A percentile compares a stretch with the other conserved stretches of the same genome.
Conservation (phyloP, 2,329 filamentous ascomycete species). For the Diaporthe amygdali region DNA sequence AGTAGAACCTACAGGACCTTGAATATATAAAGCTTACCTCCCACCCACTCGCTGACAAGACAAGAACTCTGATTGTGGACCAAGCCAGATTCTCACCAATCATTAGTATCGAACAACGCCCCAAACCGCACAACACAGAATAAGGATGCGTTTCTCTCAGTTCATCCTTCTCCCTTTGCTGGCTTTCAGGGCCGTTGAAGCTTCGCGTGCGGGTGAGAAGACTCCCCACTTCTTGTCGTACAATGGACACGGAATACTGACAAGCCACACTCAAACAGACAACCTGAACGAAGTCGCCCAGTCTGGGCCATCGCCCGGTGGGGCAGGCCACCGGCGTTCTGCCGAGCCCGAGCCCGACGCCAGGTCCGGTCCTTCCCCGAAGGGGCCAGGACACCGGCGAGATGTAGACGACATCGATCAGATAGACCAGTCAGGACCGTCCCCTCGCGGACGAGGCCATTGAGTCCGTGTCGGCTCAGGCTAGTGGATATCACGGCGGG, state of each 20-base stretch:
- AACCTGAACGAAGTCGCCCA: not conserved
- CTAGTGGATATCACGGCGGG: not conserved
- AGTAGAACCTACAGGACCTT: not conserved
- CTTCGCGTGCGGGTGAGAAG: not conserved
- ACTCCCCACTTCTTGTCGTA: not conserved
- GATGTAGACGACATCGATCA: not conserved
- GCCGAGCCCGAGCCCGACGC: not conserved
- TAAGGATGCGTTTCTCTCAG: not conserved
- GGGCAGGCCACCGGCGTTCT: not conserved
- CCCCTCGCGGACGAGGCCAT: not conserved
- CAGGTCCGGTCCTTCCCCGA: not conserved
- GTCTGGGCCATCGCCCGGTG: not conserved
- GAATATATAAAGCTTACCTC: not conserved
- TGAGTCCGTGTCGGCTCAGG: not conserved
- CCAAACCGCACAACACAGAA: too few species aligned
- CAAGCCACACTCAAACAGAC: not conserved
- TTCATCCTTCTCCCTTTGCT: not conserved
- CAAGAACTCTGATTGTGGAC: fast-evolving
- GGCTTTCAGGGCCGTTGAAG: not conserved
- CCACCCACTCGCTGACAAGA: not conserved
- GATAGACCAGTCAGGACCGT: not conserved
- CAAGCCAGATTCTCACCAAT: not conserved
- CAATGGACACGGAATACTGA: not conserved
- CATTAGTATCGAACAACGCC: not conserved
- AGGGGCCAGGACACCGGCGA: not conserved